These are phyloP conservation scores for Hypseocharis bilobata DNA, from an alignment of 441 rosid genomes.

Conservation along the genomic window DNA sequence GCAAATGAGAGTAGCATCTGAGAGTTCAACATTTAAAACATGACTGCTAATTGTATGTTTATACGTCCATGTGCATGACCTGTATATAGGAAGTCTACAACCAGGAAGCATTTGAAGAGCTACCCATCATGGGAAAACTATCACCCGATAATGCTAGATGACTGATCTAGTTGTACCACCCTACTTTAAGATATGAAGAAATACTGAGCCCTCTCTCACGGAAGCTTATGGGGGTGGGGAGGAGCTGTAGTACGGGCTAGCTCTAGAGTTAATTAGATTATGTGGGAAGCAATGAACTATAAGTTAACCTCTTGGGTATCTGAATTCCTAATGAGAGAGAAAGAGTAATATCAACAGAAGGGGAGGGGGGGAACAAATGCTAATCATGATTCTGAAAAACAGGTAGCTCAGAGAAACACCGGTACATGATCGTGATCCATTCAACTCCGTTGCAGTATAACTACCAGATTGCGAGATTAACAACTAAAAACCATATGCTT, in stretches of 20 bases:
- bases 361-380: too few relatives aligned
- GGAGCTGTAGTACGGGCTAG: neutral
- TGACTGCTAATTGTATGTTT: neutral
- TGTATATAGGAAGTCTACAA: neutral
- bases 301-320: too few relatives aligned
- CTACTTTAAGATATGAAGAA: neutral
- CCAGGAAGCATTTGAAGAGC: neutral
- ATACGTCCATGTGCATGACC: neutral
- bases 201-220: too few relatives aligned
- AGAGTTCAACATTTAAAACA: neutral
- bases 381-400: too few relatives aligned
- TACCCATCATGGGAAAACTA: neutral
- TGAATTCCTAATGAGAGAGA: too few relatives aligned
- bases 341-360: too few relatives aligned
- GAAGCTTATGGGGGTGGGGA: neutral
- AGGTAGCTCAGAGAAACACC: neutral
- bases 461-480: neutral
- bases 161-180: too few relatives aligned
- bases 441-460: neutral
- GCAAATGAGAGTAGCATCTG: neutral
- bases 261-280: neutral
- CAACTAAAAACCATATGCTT: too few relatives aligned
- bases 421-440: neutral
- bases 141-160: neutral
- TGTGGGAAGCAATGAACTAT: too few relatives aligned